phyloP scores from a whole-genome alignment of 106 monocot species.

The Apostasia ramifera region DNA sequence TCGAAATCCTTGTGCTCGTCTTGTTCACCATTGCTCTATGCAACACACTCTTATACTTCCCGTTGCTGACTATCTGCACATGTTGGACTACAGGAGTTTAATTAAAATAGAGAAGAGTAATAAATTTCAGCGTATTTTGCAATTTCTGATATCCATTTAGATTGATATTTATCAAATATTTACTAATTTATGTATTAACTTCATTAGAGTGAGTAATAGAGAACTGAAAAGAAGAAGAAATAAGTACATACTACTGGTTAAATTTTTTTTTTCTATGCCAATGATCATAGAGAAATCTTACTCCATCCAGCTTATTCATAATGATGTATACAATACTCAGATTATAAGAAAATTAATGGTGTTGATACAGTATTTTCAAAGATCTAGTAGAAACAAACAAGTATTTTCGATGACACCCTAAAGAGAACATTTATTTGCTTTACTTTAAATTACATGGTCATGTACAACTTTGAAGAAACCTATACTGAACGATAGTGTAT shows the following conservation, averaged over 20 bases:
- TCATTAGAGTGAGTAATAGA: neutral
- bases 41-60: conserved; percentile 57
- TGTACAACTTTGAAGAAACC: no score
- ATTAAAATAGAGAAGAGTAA: neutral
- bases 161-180: neutral
- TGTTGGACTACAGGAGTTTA: neutral
- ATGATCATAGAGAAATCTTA: no score
- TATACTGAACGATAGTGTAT: no score
- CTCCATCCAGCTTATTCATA: no score
- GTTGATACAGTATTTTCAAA: no score
- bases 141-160: neutral
- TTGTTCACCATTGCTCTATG: conserved; percentile 43
- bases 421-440: no score
- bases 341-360: no score
- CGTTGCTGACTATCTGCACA: conserved; percentile 61
- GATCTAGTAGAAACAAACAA: no score
- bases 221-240: neutral
- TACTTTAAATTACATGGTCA: no score
- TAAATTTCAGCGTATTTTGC: neutral
- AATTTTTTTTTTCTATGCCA: no score
- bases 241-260: neutral
- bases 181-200: neutral
- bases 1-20: conserved; percentile 34
- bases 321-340: no score
- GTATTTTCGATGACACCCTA: no score